These are phyloP conservation scores for Sarocladium oryzae DNA, from an alignment of 2,329 filamentous ascomycete genomes.

Conservation along the genomic window DNA sequence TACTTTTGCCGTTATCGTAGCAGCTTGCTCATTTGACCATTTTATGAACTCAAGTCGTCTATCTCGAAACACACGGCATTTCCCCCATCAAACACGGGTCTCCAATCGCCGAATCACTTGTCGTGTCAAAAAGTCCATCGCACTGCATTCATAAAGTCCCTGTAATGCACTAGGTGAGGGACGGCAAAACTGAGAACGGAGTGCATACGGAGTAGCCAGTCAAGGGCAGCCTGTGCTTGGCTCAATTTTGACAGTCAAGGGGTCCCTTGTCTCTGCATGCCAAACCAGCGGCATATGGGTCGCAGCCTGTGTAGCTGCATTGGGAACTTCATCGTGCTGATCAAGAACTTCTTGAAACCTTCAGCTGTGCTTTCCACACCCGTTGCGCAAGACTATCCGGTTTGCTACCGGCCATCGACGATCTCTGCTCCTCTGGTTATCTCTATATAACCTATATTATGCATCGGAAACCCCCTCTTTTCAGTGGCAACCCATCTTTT, in stretches of 20 bases:
- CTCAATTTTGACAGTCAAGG: conserved; percentile 1
- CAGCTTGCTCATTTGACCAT: not conserved
- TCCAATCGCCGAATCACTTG: not conserved
- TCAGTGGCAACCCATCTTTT: too few relatives aligned
- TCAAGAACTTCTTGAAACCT: too few relatives aligned
- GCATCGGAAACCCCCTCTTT: too few relatives aligned
- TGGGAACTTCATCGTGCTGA: not conserved
- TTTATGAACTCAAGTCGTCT: not conserved
- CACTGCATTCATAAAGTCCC: not conserved
- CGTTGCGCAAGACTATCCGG: too few relatives aligned
- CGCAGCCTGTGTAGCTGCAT: not conserved
- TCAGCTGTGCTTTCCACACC: too few relatives aligned
- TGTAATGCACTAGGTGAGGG: not conserved
- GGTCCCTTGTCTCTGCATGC: not conserved
- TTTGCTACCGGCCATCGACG: too few relatives aligned
- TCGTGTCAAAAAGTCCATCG: not conserved
- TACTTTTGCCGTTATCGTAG: not conserved
- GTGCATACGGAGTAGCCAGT: not conserved
- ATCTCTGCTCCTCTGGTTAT: too few relatives aligned
- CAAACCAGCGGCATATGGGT: not conserved
- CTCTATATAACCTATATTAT: too few relatives aligned
- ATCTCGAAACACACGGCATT: not conserved
- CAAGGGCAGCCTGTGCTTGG: not conserved
- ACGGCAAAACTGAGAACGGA: too few relatives aligned
- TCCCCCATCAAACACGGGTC: not conserved